These are phyloP conservation scores for Verticillium nubilum DNA, from an alignment of 2,329 filamentous ascomycete species.

Conservation along the genomic window DNA sequence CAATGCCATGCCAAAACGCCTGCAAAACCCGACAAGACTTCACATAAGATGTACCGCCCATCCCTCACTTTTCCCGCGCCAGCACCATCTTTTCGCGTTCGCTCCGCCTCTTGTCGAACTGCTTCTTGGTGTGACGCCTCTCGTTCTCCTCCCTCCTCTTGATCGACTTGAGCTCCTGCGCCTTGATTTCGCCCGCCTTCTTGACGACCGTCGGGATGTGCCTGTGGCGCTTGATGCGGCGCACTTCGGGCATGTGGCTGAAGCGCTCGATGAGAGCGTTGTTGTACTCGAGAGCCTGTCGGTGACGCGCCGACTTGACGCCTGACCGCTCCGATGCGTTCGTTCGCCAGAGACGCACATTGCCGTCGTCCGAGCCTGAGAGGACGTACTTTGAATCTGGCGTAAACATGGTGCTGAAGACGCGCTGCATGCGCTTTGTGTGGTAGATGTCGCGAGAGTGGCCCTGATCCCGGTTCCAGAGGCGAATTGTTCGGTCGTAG, in stretches of 20 bases:
- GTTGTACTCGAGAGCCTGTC: slow-evolving; percentile 89
- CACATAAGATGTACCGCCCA: not conserved
- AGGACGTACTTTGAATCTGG: slow-evolving; percentile 87
- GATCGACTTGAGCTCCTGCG: slow-evolving; percentile 77
- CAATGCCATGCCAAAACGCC: slow-evolving; percentile 9
- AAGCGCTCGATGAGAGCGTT: slow-evolving; percentile 77
- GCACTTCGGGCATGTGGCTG: slow-evolving; percentile 93
- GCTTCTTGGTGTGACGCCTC: slow-evolving; percentile 83
- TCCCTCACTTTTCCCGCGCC: slow-evolving; percentile 48
- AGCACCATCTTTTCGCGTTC: slow-evolving; percentile 94
- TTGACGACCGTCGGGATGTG: slow-evolving; percentile 90
- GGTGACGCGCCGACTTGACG: slow-evolving; percentile 77
- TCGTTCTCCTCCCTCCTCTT: slow-evolving; percentile 94
- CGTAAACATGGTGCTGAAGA: slow-evolving; percentile 80
- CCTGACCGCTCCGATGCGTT: slow-evolving; percentile 79
- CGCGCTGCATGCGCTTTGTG: slow-evolving; percentile 95
- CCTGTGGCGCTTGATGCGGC: slow-evolving; percentile 82
- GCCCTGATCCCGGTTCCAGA: slow-evolving; percentile 76
- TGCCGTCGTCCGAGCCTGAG: slow-evolving; percentile 89
- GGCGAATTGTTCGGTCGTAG: slow-evolving; percentile 77
- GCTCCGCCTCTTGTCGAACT: slow-evolving; percentile 63
- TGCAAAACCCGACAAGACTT: not conserved
- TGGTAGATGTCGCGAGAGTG: slow-evolving; percentile 93
- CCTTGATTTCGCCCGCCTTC: slow-evolving; percentile 94
- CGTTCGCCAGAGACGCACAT: slow-evolving; percentile 79